phyloP scores from a whole-genome alignment of 768 basidiomycete genomes.

The Baorangia bicolor region DNA sequence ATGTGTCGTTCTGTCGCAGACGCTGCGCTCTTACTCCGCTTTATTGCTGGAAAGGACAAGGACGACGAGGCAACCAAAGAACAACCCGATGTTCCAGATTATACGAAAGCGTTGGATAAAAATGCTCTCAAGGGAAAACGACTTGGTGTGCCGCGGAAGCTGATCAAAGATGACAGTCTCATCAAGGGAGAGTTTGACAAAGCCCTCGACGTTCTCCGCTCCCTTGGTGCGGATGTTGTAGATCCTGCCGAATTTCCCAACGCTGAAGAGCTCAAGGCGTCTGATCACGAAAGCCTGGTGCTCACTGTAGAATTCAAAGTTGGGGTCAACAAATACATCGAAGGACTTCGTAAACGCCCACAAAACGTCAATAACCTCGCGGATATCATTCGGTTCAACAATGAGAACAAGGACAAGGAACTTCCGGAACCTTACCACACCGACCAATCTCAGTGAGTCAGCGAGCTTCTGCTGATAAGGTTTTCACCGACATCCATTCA shows the following conservation, averaged over 20 bases:
- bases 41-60: constrained; percentile 53
- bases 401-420: constrained; percentile 51
- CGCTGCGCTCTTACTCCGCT: constrained; percentile 50
- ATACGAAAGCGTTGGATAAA: constrained; percentile 48
- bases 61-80: constrained; percentile 52
- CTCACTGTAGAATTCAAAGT: constrained; percentile 62
- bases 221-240: constrained; percentile 49
- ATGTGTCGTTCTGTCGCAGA: constrained; percentile 55
- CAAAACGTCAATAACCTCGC: constrained; percentile 54
- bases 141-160: constrained; percentile 51
- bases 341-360: constrained; percentile 49
- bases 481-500: neutral
- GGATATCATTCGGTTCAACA: constrained; percentile 58
- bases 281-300: constrained; percentile 52
- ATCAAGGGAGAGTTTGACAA: constrained; percentile 39
- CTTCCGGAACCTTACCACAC: constrained; percentile 35
- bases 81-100: constrained; percentile 58
- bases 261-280: constrained; percentile 45
- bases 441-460: constrained; percentile 35
- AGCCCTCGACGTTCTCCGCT: constrained; percentile 36
- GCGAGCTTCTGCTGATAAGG: neutral
- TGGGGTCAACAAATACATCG: constrained; percentile 49
- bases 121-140: constrained; percentile 49
- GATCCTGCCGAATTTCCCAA: constrained; percentile 63
- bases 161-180: constrained; percentile 23